These are phyloP conservation scores for Pseudocercospora fuligena DNA, from an alignment of 2,329 filamentous ascomycete species.

Conservation along the genomic window DNA sequence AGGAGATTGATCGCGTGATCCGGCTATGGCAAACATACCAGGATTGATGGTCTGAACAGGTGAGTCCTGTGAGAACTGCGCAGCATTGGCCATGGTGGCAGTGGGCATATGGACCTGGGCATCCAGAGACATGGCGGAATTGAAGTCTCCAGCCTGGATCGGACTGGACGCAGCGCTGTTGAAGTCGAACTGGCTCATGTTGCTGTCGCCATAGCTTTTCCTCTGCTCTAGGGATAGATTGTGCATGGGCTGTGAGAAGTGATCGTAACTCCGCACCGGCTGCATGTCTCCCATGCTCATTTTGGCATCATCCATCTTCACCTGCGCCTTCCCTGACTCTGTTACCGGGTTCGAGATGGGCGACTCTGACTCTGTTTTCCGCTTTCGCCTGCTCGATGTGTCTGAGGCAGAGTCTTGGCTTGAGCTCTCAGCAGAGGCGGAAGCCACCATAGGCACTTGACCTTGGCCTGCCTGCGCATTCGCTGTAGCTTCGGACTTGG, in stretches of 20 bases:
- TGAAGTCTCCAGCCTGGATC: slow-evolving; percentile 36
- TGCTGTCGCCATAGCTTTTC: slow-evolving; percentile 42
- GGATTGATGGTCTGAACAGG: slow-evolving; percentile 42
- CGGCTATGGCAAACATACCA: slow-evolving; percentile 39
- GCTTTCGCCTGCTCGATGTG: slow-evolving; percentile 46
- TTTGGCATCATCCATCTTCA: slow-evolving; percentile 39
- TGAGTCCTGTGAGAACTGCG: slow-evolving; percentile 36
- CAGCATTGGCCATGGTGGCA: slow-evolving; percentile 19
- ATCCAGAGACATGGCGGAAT: slow-evolving; percentile 37
- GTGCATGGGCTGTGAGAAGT: slow-evolving; percentile 40
- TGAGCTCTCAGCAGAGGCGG: slow-evolving; percentile 46
- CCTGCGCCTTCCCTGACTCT: slow-evolving; percentile 28
- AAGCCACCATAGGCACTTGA: slow-evolving; percentile 17
- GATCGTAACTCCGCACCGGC: slow-evolving; percentile 35
- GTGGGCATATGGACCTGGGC: slow-evolving; percentile 32
- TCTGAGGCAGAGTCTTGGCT: slow-evolving; percentile 50
- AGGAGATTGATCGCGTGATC: slow-evolving; percentile 39
- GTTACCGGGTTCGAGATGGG: slow-evolving; percentile 39
- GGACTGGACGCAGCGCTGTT: slow-evolving; percentile 64
- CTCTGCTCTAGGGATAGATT: slow-evolving; percentile 40
- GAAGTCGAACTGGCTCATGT: slow-evolving; percentile 63
- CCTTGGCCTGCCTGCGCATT: not conserved
- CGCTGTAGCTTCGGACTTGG: slow-evolving; percentile 33
- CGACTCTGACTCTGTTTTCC: slow-evolving; percentile 46
- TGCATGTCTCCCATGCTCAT: slow-evolving; percentile 32